Percentiles rank a stretch among this genome's conserved stretches.
These are phyloP conservation scores for Claviceps africana DNA, from an alignment of 2,329 filamentous ascomycete genomes.

Conservation along the genomic window DNA sequence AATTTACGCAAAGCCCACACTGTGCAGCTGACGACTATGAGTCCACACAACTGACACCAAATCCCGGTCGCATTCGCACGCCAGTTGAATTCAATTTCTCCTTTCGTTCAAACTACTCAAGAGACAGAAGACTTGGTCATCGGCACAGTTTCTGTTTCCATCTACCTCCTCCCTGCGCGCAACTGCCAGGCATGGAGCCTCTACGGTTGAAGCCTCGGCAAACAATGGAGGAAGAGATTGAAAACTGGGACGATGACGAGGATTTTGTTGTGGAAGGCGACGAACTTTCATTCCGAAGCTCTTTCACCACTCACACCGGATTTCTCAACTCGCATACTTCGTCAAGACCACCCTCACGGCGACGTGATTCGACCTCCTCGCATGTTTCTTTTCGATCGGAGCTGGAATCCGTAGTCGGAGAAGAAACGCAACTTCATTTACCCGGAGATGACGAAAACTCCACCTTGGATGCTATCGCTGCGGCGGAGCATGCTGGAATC, in stretches of 20 bases:
- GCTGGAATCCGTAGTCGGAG: conserved; percentile 58
- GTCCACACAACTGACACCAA: conserved; percentile 9
- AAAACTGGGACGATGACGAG: conserved; percentile 70
- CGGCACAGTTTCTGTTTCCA: not conserved
- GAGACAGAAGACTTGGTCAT: not conserved
- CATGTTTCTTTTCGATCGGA: conserved; percentile 73
- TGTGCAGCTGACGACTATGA: conserved; percentile 10
- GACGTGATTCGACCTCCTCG: conserved; percentile 68
- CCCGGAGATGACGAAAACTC: conserved; percentile 75
- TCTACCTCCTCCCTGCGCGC: conserved; percentile 5
- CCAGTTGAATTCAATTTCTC: not conserved
- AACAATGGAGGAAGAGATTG: conserved; percentile 47
- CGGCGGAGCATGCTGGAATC: conserved; percentile 79
- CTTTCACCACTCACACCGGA: conserved; percentile 21
- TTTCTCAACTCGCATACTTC: conserved; percentile 3
- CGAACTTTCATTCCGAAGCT: conserved; percentile 45
- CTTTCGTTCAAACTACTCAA: not conserved
- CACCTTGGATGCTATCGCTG: conserved; percentile 72
- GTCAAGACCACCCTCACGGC: conserved; percentile 24
- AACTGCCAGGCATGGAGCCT: conserved; percentile 33
- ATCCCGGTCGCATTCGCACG: conserved; percentile 2
- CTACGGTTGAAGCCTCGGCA: conserved; percentile 38
- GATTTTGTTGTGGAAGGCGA: conserved; percentile 53
- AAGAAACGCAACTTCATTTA: conserved; percentile 77
- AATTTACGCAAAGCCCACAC: not conserved